These are phyloP conservation scores for Sugiyamaella lignohabitans DNA, from an alignment of 805 yeast species.

Conservation along the genomic window DNA sequence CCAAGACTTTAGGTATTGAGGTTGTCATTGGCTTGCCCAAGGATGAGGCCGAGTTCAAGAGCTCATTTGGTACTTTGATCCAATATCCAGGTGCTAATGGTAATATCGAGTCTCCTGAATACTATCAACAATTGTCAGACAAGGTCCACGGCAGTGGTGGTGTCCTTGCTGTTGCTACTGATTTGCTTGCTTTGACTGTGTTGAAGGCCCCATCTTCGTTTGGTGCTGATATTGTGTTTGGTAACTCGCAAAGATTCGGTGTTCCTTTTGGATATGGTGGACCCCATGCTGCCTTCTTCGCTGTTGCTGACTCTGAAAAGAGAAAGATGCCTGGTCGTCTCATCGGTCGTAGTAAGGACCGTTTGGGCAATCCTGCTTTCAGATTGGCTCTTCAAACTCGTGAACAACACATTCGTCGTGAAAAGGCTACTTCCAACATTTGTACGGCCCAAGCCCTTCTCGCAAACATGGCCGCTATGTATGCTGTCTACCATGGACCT, in stretches of 20 bases:
- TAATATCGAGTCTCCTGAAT: conserved; percentile 32
- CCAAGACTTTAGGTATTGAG: conserved; percentile 63
- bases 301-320: conserved; percentile 71
- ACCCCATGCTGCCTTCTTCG: conserved; percentile 97
- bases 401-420: conserved; percentile 96
- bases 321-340: conserved; percentile 96
- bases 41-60: conserved; percentile 33
- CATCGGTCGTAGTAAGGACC: conserved; percentile 87
- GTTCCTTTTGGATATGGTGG: conserved; percentile 98
- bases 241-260: conserved; percentile 92
- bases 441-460: conserved; percentile 97
- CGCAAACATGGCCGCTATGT: conserved; percentile 93
- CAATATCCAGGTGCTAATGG: conserved; percentile 94
- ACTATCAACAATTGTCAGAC: conserved; percentile 40
- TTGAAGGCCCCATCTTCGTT: conserved; percentile 77
- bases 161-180: conserved; percentile 80
- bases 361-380: conserved; percentile 82
- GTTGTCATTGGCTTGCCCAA: conserved; percentile 48
- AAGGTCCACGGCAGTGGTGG: conserved; percentile 67
- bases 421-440: conserved; percentile 94
- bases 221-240: conserved; percentile 90
- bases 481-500: conserved; percentile 95
- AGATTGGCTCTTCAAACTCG: conserved; percentile 95
- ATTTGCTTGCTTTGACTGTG: conserved; percentile 79
- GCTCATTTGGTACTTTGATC: conserved; percentile 72